Evolutionary conservation across 257 asterid genomes (phyloP), one percentile per base, ranked within the genome.

Genomic region (Avicennia marina): DNA sequence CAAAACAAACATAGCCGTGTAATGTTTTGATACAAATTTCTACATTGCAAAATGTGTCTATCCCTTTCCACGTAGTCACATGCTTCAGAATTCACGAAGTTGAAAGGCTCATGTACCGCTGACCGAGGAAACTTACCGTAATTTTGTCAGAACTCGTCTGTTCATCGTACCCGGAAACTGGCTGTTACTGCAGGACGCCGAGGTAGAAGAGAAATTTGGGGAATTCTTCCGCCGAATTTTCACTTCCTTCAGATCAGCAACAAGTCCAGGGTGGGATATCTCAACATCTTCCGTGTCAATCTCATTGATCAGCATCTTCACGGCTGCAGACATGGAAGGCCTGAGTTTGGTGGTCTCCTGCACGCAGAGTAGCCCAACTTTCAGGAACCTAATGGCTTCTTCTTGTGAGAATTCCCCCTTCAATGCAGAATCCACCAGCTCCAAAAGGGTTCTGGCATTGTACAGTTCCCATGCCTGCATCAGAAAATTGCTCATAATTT

Each of bases 401-500:
- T 71, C 80, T 3, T 33, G 64, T 0, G 65, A 53, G 63, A 73
- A 74, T 6, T 77, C 75, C 27, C 81, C 86, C 10, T 70, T 73
- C 46, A 85, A 15, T 7, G 72, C 74, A 0, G 86, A 71, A 60
- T 89, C 96, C 53, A 81, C 79, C 58, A 76, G 68, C 53, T 53
- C 73, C 64, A 51, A 11, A 0, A 81, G 84, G 18, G 45, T 64
- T 2, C 65, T 63, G 21, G 71, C 64, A 41, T 58, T 70, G 83
- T 85, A 75, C 74, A 72, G 58, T 13, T 83, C 83, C 94, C 95
- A 89, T 3, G 80, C 94, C 95, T 88, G 76, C 77, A 69, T 57
- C 41, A 36, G 25, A 16, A 36, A 15, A 13, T 29, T 36, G 41
- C 1, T 18, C 26, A 6, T 24, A 29, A 7, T 29, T 29, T 17